Percentiles rank a stretch among this genome's conserved stretches.
phyloP scores from a whole-genome alignment of 2,329 filamentous ascomycete species.

The Cordyceps cicadae region DNA sequence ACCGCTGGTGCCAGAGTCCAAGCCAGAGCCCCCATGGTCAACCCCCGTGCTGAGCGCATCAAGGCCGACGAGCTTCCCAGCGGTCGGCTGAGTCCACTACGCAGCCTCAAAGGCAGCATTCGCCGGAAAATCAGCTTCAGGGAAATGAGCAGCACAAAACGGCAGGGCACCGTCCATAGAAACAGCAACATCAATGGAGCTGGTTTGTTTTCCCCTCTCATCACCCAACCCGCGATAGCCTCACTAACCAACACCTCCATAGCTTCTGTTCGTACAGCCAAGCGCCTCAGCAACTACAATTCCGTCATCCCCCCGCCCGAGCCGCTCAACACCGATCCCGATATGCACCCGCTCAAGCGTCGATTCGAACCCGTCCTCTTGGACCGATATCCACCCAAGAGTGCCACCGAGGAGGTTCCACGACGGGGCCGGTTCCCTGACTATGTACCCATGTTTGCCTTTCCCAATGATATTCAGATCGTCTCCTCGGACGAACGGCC shows the following conservation, averaged over 20 bases:
- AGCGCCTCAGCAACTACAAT: conserved; percentile 91
- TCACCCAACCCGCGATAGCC: not conserved
- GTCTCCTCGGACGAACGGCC: conserved; percentile 92
- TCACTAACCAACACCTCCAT: conserved; percentile 22
- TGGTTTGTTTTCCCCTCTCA: conserved; percentile 28
- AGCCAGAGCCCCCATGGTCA: conserved; percentile 61
- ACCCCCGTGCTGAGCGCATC: conserved; percentile 74
- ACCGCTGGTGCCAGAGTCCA: conserved; percentile 73
- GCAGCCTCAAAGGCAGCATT: conserved; percentile 71
- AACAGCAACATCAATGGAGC: conserved; percentile 47
- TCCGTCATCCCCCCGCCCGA: conserved; percentile 93
- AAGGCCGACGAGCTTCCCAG: conserved; percentile 59
- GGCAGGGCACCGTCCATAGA: conserved; percentile 68
- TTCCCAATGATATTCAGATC: conserved; percentile 95
- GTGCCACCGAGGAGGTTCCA: conserved; percentile 69
- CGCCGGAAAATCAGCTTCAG: conserved; percentile 84
- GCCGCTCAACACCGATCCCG: conserved; percentile 76
- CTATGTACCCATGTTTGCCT: conserved; percentile 98
- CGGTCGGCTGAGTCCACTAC: conserved; percentile 47
- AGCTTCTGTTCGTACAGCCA: conserved; percentile 68
- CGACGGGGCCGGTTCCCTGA: conserved; percentile 84
- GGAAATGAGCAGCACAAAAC: conserved; percentile 92
- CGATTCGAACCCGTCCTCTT: conserved; percentile 94
- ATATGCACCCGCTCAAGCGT: conserved; percentile 92
- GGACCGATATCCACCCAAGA: conserved; percentile 83